These are phyloP conservation scores for Scutellaria minor DNA, from an alignment of 257 asterid species.

Conservation along the genomic window DNA sequence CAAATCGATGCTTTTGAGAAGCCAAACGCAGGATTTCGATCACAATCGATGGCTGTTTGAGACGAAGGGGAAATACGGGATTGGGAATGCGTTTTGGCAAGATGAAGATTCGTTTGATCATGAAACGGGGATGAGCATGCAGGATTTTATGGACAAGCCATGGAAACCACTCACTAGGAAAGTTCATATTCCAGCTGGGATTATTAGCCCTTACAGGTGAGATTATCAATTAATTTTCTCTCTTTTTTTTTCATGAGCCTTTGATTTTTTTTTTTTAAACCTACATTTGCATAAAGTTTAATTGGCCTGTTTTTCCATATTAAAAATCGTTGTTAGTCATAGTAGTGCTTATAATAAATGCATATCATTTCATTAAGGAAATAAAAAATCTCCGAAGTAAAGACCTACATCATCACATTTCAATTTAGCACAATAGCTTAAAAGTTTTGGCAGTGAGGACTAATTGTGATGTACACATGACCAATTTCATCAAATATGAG, in stretches of 20 bases:
- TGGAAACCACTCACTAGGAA: conserved; percentile 98
- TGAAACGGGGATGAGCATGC: conserved; percentile 90
- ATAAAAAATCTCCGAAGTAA: no score
- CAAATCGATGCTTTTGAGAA: conserved; percentile 81
- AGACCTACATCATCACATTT: no score
- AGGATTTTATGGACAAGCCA: conserved; percentile 92
- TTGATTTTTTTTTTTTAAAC: not conserved
- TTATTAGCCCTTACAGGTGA: conserved; percentile 93
- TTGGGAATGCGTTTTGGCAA: conserved; percentile 92
- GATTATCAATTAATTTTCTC: not conserved
- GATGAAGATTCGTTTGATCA: conserved; percentile 73
- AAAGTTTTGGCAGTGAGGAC: no score
- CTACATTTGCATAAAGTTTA: not conserved
- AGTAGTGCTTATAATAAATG: no score
- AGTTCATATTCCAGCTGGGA: conserved; percentile 60
- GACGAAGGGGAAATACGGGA: conserved; percentile 90
- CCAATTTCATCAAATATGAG: no score
- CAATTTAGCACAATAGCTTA: no score
- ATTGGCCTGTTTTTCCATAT: no score
- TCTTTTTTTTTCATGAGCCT: not conserved
- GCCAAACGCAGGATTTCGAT: conserved; percentile 91
- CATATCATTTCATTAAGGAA: no score
- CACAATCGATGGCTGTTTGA: conserved; percentile 95
- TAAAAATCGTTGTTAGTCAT: no score
- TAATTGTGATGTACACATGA: no score